Evolutionary conservation across 1,284 basidiomycete species (phyloP).

Genomic region (Taiwanofungus camphoratus): DNA sequence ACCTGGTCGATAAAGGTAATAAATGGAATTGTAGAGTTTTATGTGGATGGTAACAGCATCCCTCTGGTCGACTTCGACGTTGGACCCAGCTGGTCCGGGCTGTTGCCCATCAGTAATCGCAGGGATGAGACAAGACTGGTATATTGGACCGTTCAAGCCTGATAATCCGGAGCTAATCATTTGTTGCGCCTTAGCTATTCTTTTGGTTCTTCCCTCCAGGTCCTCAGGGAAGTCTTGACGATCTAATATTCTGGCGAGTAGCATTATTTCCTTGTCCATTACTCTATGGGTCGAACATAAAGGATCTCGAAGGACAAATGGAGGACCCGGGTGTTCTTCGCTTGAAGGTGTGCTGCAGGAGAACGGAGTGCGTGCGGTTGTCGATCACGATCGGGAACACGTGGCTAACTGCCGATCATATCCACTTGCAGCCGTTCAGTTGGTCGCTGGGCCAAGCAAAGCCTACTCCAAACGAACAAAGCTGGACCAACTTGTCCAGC

Average conservation of each 20-base stretch:
- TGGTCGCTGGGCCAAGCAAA: constrained; percentile 64
- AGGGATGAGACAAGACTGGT: constrained; percentile 65
- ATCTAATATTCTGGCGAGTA: constrained; percentile 69
- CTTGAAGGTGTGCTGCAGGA: constrained; percentile 77
- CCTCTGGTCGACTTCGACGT: constrained; percentile 69
- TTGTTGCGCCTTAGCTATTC: constrained; percentile 51
- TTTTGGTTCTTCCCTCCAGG: constrained; percentile 87
- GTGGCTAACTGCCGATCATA: no score
- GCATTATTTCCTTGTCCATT: constrained; percentile 9
- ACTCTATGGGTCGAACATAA: neutral
- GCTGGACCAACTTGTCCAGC: constrained; percentile 79
- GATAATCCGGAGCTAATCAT: neutral
- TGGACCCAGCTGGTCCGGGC: constrained; percentile 70
- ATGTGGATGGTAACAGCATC: constrained; percentile 60
- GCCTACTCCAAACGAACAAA: constrained; percentile 63
- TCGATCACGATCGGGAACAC: neutral
- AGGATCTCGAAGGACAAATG: constrained; percentile 46
- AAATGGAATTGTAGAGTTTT: constrained; percentile 46
- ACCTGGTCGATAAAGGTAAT: neutral
- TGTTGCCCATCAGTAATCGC: constrained; percentile 61
- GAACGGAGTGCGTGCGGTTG: constrained; percentile 55
- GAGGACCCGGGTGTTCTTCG: constrained; percentile 61
- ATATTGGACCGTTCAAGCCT: constrained; percentile 2
- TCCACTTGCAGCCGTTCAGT: constrained; percentile 47
- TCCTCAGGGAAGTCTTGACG: constrained; percentile 61